Base-by-base conservation (phyloP, 495 filamentous ascomycete genomes). In the Penicillium psychrofluorescens region DNA sequence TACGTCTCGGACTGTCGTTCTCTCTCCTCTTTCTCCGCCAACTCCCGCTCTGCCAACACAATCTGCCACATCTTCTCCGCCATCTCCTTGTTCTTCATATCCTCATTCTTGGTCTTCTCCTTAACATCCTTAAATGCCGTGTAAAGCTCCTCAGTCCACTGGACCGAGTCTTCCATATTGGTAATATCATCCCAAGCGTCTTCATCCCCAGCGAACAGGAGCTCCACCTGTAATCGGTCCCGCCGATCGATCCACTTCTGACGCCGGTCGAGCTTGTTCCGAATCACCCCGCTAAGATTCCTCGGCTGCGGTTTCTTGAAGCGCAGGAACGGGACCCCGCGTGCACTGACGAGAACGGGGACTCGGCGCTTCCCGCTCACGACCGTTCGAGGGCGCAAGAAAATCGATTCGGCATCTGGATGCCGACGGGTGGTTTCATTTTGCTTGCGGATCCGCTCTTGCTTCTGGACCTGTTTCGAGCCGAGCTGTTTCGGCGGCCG, bases 241-340 rank as follows among this genome's bases (percentile, higher is more conserved):
- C 63, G 54, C 6, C 49, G 54, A 15, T 55, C 53, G 22, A 68
- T 55, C 13, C 53, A 46, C 7, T 58, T 54, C 46, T 68, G 67
- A 16, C 73, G 66, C 14, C 53, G 66, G 12, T 70, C 57, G 12
- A 76, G 48, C 41, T 76, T 82, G 29, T 75, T 61, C 8, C 70
- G 59, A 10, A 92, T 58, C 1, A 84, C 64, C 4, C 73, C 61
- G 46, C 72, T 76, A 4, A 90, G 63, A 31, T 62, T 62, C 29
- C 55, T 50, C 6, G 84, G 72, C 52, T 88, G 83, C 7, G 85
- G 84, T 56, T 88, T 89, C 48, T 70, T 74, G 40, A 86, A 58
- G 16, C 85, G 79, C 35, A 92, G 61, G 45, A 90, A 83, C 0
- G 87, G 84, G n/a, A 85, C 49, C 27, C 74, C 76, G 32, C 66